Evolutionary conservation across 371 early-diverging fungal genomes (phyloP).

Genomic region (Conidiobolus incongruus): DNA sequence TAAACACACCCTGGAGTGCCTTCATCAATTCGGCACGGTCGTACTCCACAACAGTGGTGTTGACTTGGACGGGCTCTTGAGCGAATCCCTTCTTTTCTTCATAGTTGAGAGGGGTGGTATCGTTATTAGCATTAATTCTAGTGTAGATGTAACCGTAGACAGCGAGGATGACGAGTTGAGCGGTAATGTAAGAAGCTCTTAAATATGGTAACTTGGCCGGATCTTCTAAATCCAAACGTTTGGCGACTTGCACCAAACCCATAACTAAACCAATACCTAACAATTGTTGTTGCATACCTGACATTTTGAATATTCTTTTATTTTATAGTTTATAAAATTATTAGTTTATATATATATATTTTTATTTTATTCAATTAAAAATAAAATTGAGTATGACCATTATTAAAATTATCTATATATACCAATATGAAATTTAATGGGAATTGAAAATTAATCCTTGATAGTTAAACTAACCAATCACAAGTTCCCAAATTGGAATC

Average conservation of each 20-base stretch:
- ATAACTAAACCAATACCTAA: not conserved
- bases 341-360: too few relatives aligned
- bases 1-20: slow-evolving; percentile 35
- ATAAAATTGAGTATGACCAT: too few relatives aligned
- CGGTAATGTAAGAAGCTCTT: not conserved
- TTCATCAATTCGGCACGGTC: slow-evolving; percentile 58
- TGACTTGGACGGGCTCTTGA: slow-evolving; percentile 10
- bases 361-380: too few relatives aligned
- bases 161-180: not conserved
- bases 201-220: slow-evolving; percentile 1
- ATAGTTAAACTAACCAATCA: too few relatives aligned
- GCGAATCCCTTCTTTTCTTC: slow-evolving; percentile 14
- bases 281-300: too few relatives aligned
- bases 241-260: not conserved
- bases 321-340: too few relatives aligned
- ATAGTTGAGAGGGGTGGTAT: slow-evolving; percentile 2
- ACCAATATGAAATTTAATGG: too few relatives aligned
- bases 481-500: too few relatives aligned
- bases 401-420: too few relatives aligned
- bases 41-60: slow-evolving; percentile 55
- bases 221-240: not conserved
- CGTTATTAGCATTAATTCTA: not conserved
- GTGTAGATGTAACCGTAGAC: not conserved
- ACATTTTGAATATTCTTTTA: too few relatives aligned
- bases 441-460: too few relatives aligned